Evolutionary conservation across 2,329 filamentous ascomycete genomes (phyloP).

Genomic region (Penicillium janthinellum): DNA sequence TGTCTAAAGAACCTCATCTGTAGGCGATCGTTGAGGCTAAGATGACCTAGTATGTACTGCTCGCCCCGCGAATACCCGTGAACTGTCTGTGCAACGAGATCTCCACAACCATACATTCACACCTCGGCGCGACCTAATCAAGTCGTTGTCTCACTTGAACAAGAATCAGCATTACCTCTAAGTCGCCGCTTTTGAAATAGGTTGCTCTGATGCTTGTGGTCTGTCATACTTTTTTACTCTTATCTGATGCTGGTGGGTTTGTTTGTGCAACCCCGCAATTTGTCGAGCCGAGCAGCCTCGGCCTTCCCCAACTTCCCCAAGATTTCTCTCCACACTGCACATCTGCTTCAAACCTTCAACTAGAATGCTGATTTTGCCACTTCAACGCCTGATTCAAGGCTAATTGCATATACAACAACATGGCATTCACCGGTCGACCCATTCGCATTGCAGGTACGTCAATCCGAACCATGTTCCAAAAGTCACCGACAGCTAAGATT

Average conservation of each 20-base stretch:
- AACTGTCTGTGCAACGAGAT: no score
- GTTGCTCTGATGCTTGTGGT: background rate
- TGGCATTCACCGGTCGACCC: conserved; percentile 23
- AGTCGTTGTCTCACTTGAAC: no score
- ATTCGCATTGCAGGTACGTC: conserved; percentile 28
- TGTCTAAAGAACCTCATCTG: background rate
- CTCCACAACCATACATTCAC: no score
- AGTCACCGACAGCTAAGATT: conserved; percentile 1
- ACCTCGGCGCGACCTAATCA: no score
- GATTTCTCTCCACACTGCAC: background rate
- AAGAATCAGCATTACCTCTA: no score
- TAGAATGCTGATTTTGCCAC: background rate
- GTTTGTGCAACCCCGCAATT: conserved; percentile 18
- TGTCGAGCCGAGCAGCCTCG: conserved; percentile 21
- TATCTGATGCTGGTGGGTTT: conserved; percentile 1
- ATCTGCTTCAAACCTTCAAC: background rate
- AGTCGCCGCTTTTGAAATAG: no score
- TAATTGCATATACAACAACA: conserved; percentile 4
- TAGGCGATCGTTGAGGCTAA: background rate
- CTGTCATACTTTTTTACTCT: background rate
- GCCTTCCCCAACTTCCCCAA: conserved; percentile 2
- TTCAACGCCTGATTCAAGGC: background rate
- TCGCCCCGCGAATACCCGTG: background rate
- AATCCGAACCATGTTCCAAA: background rate
- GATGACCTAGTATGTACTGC: background rate